Evolutionary conservation across 805 yeast species (phyloP), one percentile per base, ranked within the genome.

Genomic region (Cyberlindnera petersonii): DNA sequence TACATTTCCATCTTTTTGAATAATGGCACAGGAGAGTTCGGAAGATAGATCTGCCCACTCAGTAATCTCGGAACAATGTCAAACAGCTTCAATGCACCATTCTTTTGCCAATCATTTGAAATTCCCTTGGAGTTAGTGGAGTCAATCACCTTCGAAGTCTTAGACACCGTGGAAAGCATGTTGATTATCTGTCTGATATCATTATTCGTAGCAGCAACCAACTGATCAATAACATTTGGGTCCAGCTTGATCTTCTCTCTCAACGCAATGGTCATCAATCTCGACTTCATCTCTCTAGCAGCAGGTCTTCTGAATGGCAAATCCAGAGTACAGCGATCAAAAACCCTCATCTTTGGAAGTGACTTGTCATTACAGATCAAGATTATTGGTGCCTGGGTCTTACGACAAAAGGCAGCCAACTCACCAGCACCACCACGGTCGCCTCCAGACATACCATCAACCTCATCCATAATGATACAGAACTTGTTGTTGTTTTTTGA

Each of bases 401-500:
- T 81, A 30, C 82, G 73, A 58, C 97, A 89, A 51, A 86, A 82
- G 28, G 82, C 79, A 0, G 97, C 87, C 61, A 93, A 71, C 44
- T 88, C 94, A 18, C 96, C 97, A 20, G 93, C 96, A 47, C 99
- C 99, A 45, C 99, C 99, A 52, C 93, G 82, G 63, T 93, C 99
- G 48, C 99, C 99, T 56, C 94, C 88, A 28, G 96, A 86, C 98
- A 93, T 93, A 51, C 99, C 99, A 61, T 93, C 99, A 22, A 93
- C 98, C 66, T 93, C 99, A 64, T 93, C 99, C 98, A 93, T 88
- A 47, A 93, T 83, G 33, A 93, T 70, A 39, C 88, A 86, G 51
- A 91, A 79, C 44, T 75, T 79, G 37, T 74, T 71, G 33, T 73
- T 68, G 48, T 76, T 73, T 2, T 37, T 46, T 14, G 43, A 49